Evolutionary conservation across 2,329 filamentous ascomycete species (phyloP).

Genomic region (Monilinia aucupariae): DNA sequence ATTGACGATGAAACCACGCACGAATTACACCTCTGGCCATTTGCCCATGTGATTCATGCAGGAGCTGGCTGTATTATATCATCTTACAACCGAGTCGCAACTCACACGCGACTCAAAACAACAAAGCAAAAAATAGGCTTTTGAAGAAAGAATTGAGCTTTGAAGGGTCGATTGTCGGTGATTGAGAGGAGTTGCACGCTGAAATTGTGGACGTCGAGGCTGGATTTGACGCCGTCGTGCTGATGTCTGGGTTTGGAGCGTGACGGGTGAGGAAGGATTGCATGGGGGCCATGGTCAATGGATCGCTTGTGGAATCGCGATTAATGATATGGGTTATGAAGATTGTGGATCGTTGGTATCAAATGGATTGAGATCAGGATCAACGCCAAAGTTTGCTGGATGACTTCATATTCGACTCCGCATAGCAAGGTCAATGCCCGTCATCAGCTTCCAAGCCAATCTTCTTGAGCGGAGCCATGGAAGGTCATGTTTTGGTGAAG

Average conservation of each 20-base stretch:
- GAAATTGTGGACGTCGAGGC: constrained; percentile 73
- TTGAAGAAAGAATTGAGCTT: constrained; percentile 83
- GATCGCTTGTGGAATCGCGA: constrained; percentile 36
- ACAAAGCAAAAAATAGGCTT: constrained; percentile 72
- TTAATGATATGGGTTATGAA: constrained; percentile 66
- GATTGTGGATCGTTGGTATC: constrained; percentile 53
- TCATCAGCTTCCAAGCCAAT: constrained; percentile 38
- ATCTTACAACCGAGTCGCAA: constrained; percentile 63
- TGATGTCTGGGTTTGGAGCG: constrained; percentile 23
- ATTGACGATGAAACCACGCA: constrained; percentile 70
- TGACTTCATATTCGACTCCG: constrained; percentile 43
- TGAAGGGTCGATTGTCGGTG: constrained; percentile 73
- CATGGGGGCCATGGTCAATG: constrained; percentile 53
- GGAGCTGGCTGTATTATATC: constrained; percentile 79
- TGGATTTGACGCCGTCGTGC: constrained; percentile 63
- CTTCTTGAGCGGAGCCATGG: neutral
- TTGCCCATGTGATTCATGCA: constrained; percentile 70
- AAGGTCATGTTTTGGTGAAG: neutral
- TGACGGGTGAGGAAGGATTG: constrained; percentile 37
- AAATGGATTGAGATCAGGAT: constrained; percentile 49
- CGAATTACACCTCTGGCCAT: constrained; percentile 80
- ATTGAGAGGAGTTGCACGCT: constrained; percentile 79
- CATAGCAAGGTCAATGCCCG: constrained; percentile 52
- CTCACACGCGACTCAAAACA: constrained; percentile 51
- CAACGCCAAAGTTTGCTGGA: constrained; percentile 45